Evolutionary conservation across 192 early-diverging fungal genomes (phyloP).

Genomic region (Borealophlyctis nickersoniae): DNA sequence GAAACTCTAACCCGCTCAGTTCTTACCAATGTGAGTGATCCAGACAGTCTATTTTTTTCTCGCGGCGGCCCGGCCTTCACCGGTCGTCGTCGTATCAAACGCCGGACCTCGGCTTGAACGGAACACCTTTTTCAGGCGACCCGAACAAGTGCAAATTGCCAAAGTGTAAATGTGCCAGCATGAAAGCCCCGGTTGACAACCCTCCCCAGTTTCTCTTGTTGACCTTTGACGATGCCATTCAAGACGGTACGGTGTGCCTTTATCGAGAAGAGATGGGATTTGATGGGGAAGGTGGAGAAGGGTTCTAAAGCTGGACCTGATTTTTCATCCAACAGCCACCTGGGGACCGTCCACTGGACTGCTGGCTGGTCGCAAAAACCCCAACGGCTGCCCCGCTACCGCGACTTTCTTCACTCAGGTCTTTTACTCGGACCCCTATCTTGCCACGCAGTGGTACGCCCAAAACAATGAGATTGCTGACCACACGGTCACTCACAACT

Average conservation of each 20-base stretch:
- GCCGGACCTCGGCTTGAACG: not conserved
- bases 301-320: not conserved
- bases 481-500: slow-evolving; percentile 27
- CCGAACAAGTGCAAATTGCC: slow-evolving; percentile 29
- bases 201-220: slow-evolving; percentile 37
- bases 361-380: slow-evolving; percentile 31
- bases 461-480: slow-evolving; percentile 38
- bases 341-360: slow-evolving; percentile 20
- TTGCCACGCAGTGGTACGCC: slow-evolving; percentile 34
- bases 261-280: not conserved
- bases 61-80: too few relatives aligned
- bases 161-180: slow-evolving; percentile 26
- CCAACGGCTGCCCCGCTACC: slow-evolving; percentile 59
- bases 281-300: not conserved
- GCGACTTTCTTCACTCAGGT: slow-evolving; percentile 63
- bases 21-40: not conserved
- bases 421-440: slow-evolving; percentile 40
- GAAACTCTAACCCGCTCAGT: not conserved
- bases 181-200: slow-evolving; percentile 23
- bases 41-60: too few relatives aligned
- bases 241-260: slow-evolving; percentile 10
- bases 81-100: not conserved
- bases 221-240: slow-evolving; percentile 29
- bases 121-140: slow-evolving; percentile 15
- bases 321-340: not conserved